Evolutionary conservation across 108 stramenopile genomes (phyloP).

Genomic region (Epithemia pelagica): DNA sequence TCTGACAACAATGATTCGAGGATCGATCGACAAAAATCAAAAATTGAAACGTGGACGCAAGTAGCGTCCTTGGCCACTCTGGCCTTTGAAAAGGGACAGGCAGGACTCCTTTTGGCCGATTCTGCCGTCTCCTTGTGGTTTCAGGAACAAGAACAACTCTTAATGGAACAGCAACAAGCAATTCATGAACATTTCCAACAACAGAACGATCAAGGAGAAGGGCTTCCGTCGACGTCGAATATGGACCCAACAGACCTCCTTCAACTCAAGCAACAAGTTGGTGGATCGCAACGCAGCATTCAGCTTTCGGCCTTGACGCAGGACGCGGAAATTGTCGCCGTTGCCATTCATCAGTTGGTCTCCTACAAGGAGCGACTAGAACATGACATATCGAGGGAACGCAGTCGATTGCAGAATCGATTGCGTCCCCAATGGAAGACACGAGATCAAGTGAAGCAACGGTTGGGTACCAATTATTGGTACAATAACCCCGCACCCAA

Average conservation of each 20-base stretch:
- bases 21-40: neutral
- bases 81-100: neutral
- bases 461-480: neutral
- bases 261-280: too few relatives aligned
- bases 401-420: neutral
- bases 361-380: neutral
- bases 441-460: constrained; percentile 2
- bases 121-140: neutral
- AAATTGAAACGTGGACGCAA: neutral
- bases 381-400: neutral
- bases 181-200: neutral
- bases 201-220: neutral
- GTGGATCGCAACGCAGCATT: too few relatives aligned
- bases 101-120: neutral
- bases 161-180: neutral
- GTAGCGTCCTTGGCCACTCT: neutral
- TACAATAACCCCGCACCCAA: constrained; percentile 8
- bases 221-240: neutral
- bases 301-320: neutral
- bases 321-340: neutral
- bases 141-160: neutral
- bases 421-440: constrained; percentile 5
- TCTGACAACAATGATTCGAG: neutral
- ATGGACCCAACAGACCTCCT: neutral
- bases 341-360: neutral